Evolutionary conservation across 148 eudicot species (phyloP).

Genomic region (Selenicereus undatus): DNA sequence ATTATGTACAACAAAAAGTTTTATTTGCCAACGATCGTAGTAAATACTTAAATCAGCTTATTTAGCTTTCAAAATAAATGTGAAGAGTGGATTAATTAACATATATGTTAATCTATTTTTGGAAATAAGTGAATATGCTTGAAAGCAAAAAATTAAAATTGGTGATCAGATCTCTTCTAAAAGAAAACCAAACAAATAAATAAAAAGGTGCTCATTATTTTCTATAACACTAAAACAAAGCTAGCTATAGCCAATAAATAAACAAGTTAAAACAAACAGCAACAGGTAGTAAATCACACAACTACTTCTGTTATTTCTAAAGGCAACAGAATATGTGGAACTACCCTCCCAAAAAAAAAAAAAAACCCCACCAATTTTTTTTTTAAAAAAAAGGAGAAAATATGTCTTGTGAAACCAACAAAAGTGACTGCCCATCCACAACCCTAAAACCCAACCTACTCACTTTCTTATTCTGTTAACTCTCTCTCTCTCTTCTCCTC

Average conservation of each 20-base stretch:
- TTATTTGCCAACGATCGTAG: too few relatives aligned
- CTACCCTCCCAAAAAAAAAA: background rate
- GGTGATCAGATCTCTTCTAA: too few relatives aligned
- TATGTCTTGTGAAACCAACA: constrained; percentile 78
- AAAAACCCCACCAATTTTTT: background rate
- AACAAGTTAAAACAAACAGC: constrained; percentile 8
- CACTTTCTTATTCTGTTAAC: constrained; percentile 41
- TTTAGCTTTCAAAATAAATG: too few relatives aligned
- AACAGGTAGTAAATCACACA: background rate
- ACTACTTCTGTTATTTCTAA: background rate
- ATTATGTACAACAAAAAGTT: too few relatives aligned
- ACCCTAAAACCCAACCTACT: constrained; percentile 69
- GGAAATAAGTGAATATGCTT: too few relatives aligned
- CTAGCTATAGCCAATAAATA: background rate
- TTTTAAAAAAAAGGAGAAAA: constrained; percentile 3
- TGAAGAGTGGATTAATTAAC: too few relatives aligned
- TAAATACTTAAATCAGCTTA: too few relatives aligned
- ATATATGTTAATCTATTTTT: too few relatives aligned
- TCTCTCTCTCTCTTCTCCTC: background rate
- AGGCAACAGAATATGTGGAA: background rate
- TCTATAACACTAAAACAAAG: too few relatives aligned
- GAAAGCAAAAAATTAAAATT: too few relatives aligned
- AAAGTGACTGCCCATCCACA: constrained; percentile 87
- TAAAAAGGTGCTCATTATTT: too few relatives aligned
- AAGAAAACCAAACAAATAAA: too few relatives aligned